Percentiles rank a stretch among this genome's conserved stretches.
Conservation (phyloP, 257 asterid species). For the Perilla frutescens region DNA sequence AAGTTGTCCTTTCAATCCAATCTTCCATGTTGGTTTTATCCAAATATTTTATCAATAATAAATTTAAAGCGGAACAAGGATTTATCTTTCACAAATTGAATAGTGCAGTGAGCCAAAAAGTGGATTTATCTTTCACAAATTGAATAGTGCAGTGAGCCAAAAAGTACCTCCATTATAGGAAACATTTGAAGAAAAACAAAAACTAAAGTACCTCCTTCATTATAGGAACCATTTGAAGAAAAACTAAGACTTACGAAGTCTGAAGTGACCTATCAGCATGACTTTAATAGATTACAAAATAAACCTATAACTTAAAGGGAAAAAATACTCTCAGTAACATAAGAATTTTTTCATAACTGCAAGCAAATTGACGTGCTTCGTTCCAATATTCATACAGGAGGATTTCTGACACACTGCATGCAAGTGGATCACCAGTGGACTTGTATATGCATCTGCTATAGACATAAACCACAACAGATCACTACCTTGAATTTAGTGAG, state of each 20-base stretch:
- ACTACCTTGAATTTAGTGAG: conserved; percentile 77
- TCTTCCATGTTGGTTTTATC: conserved; percentile 21
- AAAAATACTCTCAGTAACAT: background rate
- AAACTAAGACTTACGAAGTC: background rate
- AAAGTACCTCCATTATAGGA: too few relatives aligned
- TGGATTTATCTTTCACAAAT: conserved; percentile 5
- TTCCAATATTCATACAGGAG: conserved; percentile 2
- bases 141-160: conserved; percentile 9
- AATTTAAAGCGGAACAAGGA: conserved; percentile 19
- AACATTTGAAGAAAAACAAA: too few relatives aligned
- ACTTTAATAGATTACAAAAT: conserved; percentile 7
- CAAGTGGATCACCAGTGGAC: conserved; percentile 16
- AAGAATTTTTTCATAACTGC: background rate
- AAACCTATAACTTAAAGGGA: conserved; percentile 15
- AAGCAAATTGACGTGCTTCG: conserved; percentile 1
- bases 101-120: conserved; percentile 3
- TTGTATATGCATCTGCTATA: conserved; percentile 17
- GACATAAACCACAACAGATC: conserved; percentile 15
- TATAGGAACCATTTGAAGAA: conserved; percentile 21
- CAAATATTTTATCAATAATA: background rate
- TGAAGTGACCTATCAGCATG: conserved; percentile 6
- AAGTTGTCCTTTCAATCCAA: conserved; percentile 6
- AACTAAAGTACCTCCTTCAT: background rate
- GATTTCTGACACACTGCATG: conserved; percentile 16
- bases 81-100: conserved; percentile 10